Conservation (phyloP, 805 yeast species). For the Barnettozyma salicaria region DNA sequence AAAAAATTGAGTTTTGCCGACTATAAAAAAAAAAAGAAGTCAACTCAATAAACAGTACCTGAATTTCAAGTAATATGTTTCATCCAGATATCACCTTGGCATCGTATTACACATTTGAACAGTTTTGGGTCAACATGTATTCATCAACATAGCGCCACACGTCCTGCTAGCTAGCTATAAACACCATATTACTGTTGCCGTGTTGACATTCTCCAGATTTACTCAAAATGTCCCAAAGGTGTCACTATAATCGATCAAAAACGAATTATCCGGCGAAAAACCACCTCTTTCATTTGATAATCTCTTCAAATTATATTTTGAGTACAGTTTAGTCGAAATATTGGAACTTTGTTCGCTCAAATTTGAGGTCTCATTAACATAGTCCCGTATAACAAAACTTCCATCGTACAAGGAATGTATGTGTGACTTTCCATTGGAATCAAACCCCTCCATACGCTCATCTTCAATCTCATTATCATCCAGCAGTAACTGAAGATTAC, state of each 20-base stretch:
- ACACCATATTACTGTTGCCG: too few species aligned
- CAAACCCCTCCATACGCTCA: constrained; percentile 3
- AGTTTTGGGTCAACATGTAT: too few species aligned
- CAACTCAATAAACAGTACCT: constrained; percentile 5
- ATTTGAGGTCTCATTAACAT: neutral
- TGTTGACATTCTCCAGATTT: too few species aligned
- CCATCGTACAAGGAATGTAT: neutral
- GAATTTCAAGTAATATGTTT: too few species aligned
- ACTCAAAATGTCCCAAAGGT: constrained; percentile 10
- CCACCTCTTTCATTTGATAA: constrained; percentile 2
- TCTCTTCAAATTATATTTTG: constrained; percentile 14
- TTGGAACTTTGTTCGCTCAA: constrained; percentile 4
- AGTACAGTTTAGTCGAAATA: constrained; percentile 10
- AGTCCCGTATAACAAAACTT: too few species aligned
- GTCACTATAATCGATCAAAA: constrained; percentile 7
- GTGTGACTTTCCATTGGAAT: neutral
- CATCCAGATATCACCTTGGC: too few species aligned
- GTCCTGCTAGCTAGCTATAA: too few species aligned
- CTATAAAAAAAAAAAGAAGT: constrained; percentile 51
- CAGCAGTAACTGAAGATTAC: neutral
- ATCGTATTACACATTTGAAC: too few species aligned
- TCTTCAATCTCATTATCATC: constrained; percentile 1
- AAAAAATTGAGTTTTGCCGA: constrained; percentile 73
- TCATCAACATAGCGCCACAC: too few species aligned
- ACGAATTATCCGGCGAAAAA: neutral